Percentiles rank a stretch among this genome's conserved stretches.
Conservation (phyloP, 257 asterid species). For the Hygrophila difformis region DNA sequence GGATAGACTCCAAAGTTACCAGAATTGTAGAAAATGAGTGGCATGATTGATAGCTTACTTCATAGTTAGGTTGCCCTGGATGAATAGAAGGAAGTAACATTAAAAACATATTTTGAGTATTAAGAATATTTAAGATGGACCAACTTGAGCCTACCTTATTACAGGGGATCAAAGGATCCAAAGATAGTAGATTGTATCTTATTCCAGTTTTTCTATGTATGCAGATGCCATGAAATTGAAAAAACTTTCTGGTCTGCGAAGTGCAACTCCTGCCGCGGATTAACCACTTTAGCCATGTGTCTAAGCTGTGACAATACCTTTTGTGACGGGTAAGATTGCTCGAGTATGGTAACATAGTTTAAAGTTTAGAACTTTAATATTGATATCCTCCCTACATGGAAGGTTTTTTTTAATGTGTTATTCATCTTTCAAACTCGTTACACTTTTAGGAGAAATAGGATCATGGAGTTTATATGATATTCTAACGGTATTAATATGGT, state of each 20-base stretch:
- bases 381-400: too few species aligned
- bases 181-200: background rate
- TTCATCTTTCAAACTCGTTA: too few species aligned
- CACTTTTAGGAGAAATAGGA: background rate
- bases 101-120: background rate
- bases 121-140: slow-evolving; percentile 5
- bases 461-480: too few species aligned
- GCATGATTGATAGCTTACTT: background rate
- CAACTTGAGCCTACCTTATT: background rate
- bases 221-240: slow-evolving; percentile 65
- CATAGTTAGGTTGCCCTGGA: background rate
- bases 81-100: background rate
- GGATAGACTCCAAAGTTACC: background rate
- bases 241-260: slow-evolving; percentile 42
- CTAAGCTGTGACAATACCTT: slow-evolving; percentile 52
- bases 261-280: slow-evolving; percentile 60
- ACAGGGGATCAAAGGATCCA: slow-evolving; percentile 6
- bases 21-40: background rate
- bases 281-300: slow-evolving; percentile 62
- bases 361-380: too few species aligned
- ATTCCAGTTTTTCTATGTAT: slow-evolving; percentile 15
- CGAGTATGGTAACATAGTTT: too few species aligned
- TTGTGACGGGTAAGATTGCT: slow-evolving; percentile 61
- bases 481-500: too few species aligned
- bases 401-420: too few species aligned